These are phyloP conservation scores for Xylaria flabelliformis DNA, from an alignment of 495 filamentous ascomycete species.

Conservation along the genomic window DNA sequence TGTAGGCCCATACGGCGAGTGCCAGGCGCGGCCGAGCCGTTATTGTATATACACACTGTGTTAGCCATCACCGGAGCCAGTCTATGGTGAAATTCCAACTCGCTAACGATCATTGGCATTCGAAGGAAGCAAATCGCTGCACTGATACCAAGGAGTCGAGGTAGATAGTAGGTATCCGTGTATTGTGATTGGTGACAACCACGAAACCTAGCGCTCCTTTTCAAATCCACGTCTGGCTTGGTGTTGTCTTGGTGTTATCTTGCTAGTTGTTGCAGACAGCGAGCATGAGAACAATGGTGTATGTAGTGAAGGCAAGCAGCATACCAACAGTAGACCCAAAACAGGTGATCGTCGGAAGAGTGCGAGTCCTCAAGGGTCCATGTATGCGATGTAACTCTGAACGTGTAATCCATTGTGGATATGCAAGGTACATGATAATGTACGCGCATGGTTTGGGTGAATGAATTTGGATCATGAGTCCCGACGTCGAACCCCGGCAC, in stretches of 20 bases:
- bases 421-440: background rate
- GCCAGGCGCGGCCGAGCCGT: background rate
- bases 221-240: background rate
- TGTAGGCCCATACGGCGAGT: background rate
- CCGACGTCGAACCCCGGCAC: background rate
- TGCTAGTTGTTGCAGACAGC: background rate
- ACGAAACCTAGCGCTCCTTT: background rate
- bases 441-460: background rate
- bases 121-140: background rate
- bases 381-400: background rate
- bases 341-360: background rate
- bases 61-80: background rate
- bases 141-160: background rate
- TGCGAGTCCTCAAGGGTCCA: background rate
- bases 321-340: background rate
- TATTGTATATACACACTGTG: conserved; percentile 1
- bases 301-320: background rate
- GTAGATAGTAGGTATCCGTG: background rate
- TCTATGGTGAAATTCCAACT: background rate
- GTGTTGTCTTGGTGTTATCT: background rate
- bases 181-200: background rate
- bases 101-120: background rate
- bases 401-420: background rate
- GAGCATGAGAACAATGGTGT: background rate
- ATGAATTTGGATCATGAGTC: background rate